phyloP scores from a whole-genome alignment of 192 early-diverging fungal species.

The Podila clonocystis region DNA sequence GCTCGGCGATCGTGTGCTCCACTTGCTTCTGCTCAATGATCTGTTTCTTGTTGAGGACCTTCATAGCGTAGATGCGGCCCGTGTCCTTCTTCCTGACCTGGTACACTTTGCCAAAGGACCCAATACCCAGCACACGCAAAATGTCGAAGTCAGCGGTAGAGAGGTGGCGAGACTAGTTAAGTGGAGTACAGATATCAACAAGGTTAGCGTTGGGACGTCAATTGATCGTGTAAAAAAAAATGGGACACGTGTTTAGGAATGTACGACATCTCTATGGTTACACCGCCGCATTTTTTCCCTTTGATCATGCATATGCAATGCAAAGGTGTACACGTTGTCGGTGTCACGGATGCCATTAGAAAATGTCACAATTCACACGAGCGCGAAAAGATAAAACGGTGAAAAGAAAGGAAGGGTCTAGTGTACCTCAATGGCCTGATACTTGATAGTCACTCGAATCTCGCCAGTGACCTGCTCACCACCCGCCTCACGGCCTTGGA shows the following conservation, averaged over 20 bases:
- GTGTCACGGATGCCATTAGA: no score
- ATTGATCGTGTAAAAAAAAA: not conserved
- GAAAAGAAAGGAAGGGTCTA: no score
- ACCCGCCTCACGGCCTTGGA: constrained; percentile 31
- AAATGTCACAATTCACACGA: not conserved
- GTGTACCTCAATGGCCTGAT: constrained; percentile 44
- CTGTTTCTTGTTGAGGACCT: constrained; percentile 79
- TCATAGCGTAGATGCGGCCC: constrained; percentile 85
- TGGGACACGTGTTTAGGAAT: not conserved
- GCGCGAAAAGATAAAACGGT: not conserved
- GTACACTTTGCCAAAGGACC: constrained; percentile 84
- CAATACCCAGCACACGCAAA: constrained; percentile 79
- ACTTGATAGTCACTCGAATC: constrained; percentile 56
- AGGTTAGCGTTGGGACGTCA: not conserved
- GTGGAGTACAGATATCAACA: constrained; percentile 2
- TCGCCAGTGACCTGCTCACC: constrained; percentile 52
- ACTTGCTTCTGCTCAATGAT: constrained; percentile 80
- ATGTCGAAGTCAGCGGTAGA: constrained; percentile 69
- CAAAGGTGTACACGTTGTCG: no score
- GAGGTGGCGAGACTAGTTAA: constrained; percentile 43
- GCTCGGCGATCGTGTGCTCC: constrained; percentile 78
- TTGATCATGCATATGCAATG: no score
- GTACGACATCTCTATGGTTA: not conserved
- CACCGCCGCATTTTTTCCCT: not conserved
- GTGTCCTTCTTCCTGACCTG: constrained; percentile 85